Evolutionary conservation across 2,329 filamentous ascomycete species (phyloP).

Genomic region (Blastomyces emzantsi): DNA sequence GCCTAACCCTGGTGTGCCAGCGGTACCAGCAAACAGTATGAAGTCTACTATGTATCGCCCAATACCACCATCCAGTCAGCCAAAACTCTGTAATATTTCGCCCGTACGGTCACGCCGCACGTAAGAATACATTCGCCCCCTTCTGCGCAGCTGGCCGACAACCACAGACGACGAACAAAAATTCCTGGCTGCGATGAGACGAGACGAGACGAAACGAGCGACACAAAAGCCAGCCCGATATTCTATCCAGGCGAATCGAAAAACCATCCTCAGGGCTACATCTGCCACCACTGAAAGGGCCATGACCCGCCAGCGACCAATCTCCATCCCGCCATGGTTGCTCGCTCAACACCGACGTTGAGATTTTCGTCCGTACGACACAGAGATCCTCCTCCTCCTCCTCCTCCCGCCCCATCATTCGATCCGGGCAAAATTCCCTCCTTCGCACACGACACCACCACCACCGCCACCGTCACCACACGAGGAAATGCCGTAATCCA

Average conservation of each 20-base stretch:
- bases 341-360: constrained; percentile 28
- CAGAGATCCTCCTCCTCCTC: constrained; percentile 18
- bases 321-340: constrained; percentile 22
- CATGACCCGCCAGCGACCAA: constrained; percentile 7
- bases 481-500: constrained; percentile 8
- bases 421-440: constrained; percentile 19
- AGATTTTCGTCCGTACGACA: constrained; percentile 28
- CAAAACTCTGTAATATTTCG: not conserved
- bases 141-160: not conserved
- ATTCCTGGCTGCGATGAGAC: not conserved
- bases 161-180: not conserved
- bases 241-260: not conserved
- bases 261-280: not conserved
- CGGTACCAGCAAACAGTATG: not conserved
- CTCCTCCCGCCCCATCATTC: constrained; percentile 14
- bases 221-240: not conserved
- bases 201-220: not conserved
- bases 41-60: not conserved
- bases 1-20: not conserved
- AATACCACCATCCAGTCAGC: not conserved
- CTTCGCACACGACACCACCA: constrained; percentile 25
- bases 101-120: not conserved
- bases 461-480: constrained; percentile 19
- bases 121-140: not conserved
- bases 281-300: not conserved